Percentiles rank a stretch among this genome's conserved stretches.
Conservation (phyloP, 805 yeast species). For the Priceomyces melissophilus region DNA sequence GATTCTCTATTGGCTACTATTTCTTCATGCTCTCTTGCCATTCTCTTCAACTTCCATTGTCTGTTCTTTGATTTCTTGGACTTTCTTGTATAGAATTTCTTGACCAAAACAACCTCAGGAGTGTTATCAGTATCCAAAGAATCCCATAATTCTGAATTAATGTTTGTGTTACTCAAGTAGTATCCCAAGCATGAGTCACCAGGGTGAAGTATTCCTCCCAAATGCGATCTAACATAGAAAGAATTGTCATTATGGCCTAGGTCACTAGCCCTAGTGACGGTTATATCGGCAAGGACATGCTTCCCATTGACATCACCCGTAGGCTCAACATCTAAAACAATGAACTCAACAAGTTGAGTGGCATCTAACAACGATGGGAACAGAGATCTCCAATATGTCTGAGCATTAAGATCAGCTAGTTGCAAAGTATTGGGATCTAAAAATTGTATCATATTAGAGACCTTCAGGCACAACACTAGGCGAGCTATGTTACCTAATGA, state of each 20-base stretch:
- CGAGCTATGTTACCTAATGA: constrained; percentile 79
- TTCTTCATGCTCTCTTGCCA: constrained; percentile 94
- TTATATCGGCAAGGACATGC: constrained; percentile 81
- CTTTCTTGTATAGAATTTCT: constrained; percentile 84
- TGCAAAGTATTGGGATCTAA: constrained; percentile 82
- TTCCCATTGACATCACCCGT: constrained; percentile 77
- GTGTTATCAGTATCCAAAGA: constrained; percentile 54
- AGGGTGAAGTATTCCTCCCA: constrained; percentile 92
- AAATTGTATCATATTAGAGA: constrained; percentile 81
- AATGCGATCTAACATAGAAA: constrained; percentile 82
- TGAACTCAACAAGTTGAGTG: constrained; percentile 75
- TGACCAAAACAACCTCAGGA: constrained; percentile 85
- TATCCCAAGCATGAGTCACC: constrained; percentile 96
- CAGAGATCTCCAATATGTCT: constrained; percentile 77
- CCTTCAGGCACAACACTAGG: constrained; percentile 78
- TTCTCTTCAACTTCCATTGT: constrained; percentile 90
- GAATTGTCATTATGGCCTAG: constrained; percentile 82
- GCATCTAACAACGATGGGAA: constrained; percentile 75
- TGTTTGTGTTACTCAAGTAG: constrained; percentile 78
- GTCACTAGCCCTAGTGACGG: constrained; percentile 86
- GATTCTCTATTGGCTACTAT: constrained; percentile 68
- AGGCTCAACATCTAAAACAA: constrained; percentile 92
- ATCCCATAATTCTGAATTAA: constrained; percentile 85
- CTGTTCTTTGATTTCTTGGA: constrained; percentile 71
- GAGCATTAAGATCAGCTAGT: constrained; percentile 67